Conservation (phyloP, 176 grass and related monocot species). For the Avena eriantha region DNA sequence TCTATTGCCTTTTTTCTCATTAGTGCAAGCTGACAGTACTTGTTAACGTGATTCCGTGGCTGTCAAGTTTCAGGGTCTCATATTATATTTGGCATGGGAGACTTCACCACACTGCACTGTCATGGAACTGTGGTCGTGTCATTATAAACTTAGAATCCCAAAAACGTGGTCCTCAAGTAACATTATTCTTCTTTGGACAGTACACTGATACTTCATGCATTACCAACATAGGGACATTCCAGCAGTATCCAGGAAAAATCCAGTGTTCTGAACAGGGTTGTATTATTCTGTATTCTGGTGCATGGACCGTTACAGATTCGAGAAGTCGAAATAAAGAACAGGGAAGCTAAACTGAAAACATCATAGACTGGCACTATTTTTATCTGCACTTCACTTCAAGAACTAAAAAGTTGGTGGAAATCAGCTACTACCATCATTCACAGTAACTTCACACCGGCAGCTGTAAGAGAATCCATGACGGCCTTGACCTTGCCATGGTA, state of each 20-base stretch:
- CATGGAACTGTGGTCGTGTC: not conserved
- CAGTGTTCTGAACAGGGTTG: not conserved
- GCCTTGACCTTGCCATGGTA: constrained; percentile 87
- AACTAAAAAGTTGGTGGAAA: not conserved
- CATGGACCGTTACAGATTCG: not conserved
- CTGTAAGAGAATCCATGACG: constrained; percentile 65
- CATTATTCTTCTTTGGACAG: not conserved
- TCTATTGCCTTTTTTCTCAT: constrained; percentile 9
- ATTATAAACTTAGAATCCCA: not conserved
- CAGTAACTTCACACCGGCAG: constrained; percentile 69
- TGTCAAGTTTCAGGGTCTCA: constrained; percentile 26
- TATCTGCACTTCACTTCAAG: not conserved
- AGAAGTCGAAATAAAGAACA: not conserved
- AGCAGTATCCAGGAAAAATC: not conserved
- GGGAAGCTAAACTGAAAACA: not conserved
- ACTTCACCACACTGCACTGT: not conserved
- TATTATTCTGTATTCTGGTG: not conserved
- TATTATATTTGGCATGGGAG: constrained; percentile 17
- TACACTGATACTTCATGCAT: not conserved
- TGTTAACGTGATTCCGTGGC: constrained; percentile 9
- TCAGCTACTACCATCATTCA: constrained; percentile 23
- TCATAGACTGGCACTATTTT: not conserved
- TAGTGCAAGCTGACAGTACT: constrained; percentile 7
- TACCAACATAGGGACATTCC: not conserved
- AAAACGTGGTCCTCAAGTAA: constrained; percentile 12